Conservation (phyloP, 257 asterid species). For the Solanum corneliomulleri region DNA sequence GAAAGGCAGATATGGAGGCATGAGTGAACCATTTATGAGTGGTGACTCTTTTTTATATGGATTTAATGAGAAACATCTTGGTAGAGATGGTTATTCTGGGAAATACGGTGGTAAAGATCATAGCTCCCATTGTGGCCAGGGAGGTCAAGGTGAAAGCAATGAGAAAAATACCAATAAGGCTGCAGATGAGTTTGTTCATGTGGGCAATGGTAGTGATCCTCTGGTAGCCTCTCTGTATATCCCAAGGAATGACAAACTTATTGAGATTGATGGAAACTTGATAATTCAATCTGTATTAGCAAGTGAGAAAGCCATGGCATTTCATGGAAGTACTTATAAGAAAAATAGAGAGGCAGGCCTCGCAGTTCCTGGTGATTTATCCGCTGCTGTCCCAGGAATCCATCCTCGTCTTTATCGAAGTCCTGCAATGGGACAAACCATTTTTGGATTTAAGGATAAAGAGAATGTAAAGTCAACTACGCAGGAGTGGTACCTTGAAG, state of each 20-base stretch:
- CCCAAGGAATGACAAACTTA: conserved; percentile 64
- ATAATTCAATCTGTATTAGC: conserved; percentile 64
- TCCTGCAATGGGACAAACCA: conserved; percentile 7
- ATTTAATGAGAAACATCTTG: conserved; percentile 23
- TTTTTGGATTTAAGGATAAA: conserved; percentile 41
- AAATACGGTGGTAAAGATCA: conserved; percentile 19
- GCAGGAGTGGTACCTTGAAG: no score
- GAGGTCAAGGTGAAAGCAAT: background rate
- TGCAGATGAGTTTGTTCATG: conserved; percentile 22
- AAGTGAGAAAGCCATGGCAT: conserved; percentile 60
- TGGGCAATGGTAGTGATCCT: conserved; percentile 44
- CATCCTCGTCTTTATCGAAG: conserved; percentile 9
- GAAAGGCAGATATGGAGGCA: no score
- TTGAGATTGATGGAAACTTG: conserved; percentile 63
- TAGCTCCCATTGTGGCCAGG: conserved; percentile 13
- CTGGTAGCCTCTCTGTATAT: conserved; percentile 54
- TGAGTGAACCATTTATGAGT: no score
- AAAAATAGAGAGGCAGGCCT: conserved; percentile 55
- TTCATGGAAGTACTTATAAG: conserved; percentile 10
- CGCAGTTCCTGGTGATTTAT: conserved; percentile 34
- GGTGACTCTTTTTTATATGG: no score
- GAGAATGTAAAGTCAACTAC: conserved; percentile 39
- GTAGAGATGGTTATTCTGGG: conserved; percentile 42
- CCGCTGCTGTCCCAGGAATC: conserved; percentile 43
- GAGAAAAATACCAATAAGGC: background rate